Percentiles rank a stretch among this genome's conserved stretches.
These are phyloP conservation scores for Penicillium italicum DNA, from an alignment of 2,329 filamentous ascomycete species.

Conservation along the genomic window DNA sequence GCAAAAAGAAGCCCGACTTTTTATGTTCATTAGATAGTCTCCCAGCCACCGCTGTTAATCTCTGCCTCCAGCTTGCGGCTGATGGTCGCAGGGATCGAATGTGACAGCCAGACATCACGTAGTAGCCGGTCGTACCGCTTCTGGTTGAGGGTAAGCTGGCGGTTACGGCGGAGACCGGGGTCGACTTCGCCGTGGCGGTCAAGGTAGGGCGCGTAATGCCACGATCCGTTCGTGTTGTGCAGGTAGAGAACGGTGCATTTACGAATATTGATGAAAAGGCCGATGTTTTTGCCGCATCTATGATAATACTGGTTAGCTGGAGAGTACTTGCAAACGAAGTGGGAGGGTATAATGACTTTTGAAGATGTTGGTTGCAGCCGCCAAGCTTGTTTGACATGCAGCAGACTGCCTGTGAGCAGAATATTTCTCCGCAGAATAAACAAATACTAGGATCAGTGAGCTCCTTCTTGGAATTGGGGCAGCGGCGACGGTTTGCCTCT, in stretches of 20 bases:
- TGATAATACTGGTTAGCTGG: slow-evolving; percentile 15
- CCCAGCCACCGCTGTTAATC: slow-evolving; percentile 97
- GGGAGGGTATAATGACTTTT: slow-evolving; percentile 57
- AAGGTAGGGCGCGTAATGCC: slow-evolving; percentile 83
- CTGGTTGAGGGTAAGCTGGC: slow-evolving; percentile 89
- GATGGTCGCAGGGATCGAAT: slow-evolving; percentile 84
- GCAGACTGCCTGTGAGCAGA: slow-evolving; percentile 91
- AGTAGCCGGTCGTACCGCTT: slow-evolving; percentile 87
- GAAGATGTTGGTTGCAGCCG: slow-evolving; percentile 86
- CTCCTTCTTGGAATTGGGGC: slow-evolving; percentile 87
- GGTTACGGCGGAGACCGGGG: slow-evolving; percentile 78
- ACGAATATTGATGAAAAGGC: slow-evolving; percentile 93
- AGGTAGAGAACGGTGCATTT: slow-evolving; percentile 91
- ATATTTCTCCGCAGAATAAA: slow-evolving; percentile 92
- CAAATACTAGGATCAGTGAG: slow-evolving; percentile 87
- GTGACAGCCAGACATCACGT: slow-evolving; percentile 78
- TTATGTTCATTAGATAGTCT: slow-evolving; percentile 53
- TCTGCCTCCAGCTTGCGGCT: slow-evolving; percentile 87
- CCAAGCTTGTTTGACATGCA: slow-evolving; percentile 71
- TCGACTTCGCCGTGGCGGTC: slow-evolving; percentile 96
- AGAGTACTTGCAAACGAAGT: neutral
- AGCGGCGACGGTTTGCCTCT: slow-evolving; percentile 77
- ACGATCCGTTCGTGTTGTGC: slow-evolving; percentile 77
- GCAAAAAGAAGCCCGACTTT: slow-evolving; percentile 4
- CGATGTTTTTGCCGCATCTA: slow-evolving; percentile 83